A percentile compares a stretch with the other conserved stretches of the same genome.
These are phyloP conservation scores for Alternaria triticimaculans DNA, from an alignment of 2,329 filamentous ascomycete species.

Conservation along the genomic window DNA sequence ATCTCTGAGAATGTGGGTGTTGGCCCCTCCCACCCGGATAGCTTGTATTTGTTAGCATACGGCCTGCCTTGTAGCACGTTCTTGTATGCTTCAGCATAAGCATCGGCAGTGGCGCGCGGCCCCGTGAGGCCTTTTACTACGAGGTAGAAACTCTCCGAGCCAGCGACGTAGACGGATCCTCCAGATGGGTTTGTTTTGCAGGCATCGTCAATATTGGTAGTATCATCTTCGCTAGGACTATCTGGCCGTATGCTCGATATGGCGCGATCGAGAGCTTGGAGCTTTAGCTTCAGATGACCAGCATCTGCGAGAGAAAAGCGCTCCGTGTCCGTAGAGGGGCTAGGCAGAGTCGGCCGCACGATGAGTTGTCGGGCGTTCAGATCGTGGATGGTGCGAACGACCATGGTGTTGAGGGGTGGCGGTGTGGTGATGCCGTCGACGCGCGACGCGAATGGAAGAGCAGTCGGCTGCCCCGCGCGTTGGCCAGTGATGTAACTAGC, in stretches of 20 bases:
- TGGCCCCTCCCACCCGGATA: constrained; percentile 17
- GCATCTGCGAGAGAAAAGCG: constrained; percentile 28
- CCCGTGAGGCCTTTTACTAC: constrained; percentile 21
- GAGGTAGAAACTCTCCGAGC: constrained; percentile 27
- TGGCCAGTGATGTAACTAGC: constrained; percentile 13
- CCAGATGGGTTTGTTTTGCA: constrained; percentile 10
- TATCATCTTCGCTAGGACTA: constrained; percentile 5
- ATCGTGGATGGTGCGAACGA: constrained; percentile 4
- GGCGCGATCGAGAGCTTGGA: constrained; percentile 28
- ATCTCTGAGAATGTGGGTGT: constrained; percentile 33
- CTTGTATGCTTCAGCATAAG: constrained; percentile 28
- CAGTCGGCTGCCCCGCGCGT: constrained; percentile 7
- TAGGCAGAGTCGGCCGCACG: constrained; percentile 10
- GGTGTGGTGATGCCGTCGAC: neutral
- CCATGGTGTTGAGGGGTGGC: constrained; percentile 9
- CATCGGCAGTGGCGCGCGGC: constrained; percentile 26
- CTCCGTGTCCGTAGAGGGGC: constrained; percentile 6
- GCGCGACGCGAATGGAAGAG: neutral
- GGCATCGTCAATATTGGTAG: constrained; percentile 3
- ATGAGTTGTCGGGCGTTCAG: neutral
- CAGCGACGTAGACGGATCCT: constrained; percentile 21
- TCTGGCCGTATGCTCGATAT: constrained; percentile 5
- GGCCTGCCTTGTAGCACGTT: constrained; percentile 17
- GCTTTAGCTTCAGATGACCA: constrained; percentile 22
- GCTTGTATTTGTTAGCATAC: constrained; percentile 20